Base-by-base conservation (phyloP, 768 basidiomycete species). In the Rossbeevera mucosa region DNA sequence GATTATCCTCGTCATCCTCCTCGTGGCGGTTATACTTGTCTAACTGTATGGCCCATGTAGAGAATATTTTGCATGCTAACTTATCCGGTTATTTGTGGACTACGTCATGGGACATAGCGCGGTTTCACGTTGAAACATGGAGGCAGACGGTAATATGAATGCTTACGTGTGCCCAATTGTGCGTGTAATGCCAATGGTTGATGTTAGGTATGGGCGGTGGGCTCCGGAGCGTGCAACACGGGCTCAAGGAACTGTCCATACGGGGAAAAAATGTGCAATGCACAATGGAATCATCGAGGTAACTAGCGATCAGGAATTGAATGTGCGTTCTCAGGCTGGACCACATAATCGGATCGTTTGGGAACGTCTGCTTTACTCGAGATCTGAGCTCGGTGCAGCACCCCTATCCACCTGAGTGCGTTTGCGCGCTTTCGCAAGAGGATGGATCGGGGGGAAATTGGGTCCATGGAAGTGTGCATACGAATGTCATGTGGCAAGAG, bases 11-110 rank as follows among this genome's bases (percentile, higher is more conserved):
- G 73, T 84, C 68, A 75, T 85, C 25, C 75, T 98, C 20, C 75
- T 97, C 11, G 67, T 94, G 28, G 80, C 84, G 5, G 90, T 93
- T 41, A 87, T 97, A 29, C 72, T 96, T 42, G 66, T 91, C 49
- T 93, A 54, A 70, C 31, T 25, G 13, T 40, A 36, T 46, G 20
- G 2, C 31, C 18, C 29, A 21, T 42, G 25, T 42, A 46, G 52
- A 56, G 48, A 42, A 53, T 56, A 55, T 56, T 57, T 44, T 49
- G 14, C 14, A 20, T 45, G 11, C 49, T 59, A 55, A 59, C 41
- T 56, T 59, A 62, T 62, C 44, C n/a, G 21, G 48, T 48, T 50
- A 53, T 51, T 56, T 42, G 14, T 50, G 22, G 43, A 31, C 12
- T 4, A 29, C 21, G 4, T 46, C 29, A 8, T 25, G 42, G 21